Evolutionary conservation across 371 early-diverging fungal species (phyloP), one percentile per base, ranked within the genome.

Genomic region (Rhizopus arrhizus): DNA sequence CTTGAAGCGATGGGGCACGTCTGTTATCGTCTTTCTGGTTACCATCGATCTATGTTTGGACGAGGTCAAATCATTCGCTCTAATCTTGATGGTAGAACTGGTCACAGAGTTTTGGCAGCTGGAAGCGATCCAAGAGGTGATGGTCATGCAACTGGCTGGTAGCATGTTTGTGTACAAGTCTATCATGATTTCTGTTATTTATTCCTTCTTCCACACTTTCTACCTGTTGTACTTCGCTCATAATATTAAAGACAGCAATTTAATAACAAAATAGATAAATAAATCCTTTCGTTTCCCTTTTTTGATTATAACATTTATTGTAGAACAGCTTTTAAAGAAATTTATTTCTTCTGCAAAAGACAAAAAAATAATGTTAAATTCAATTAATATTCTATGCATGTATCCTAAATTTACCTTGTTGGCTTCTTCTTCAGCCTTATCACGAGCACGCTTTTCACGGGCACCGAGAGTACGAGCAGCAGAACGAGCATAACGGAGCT

Each of bases 401-500:
- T 35, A 47, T 7, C 42, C 33, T 41, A 40, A 29, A 15, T 16
- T 65, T 68, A 77, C 82, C 86, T 89, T 90, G 82, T 88, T 83
- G 64, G 90, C 92, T 78, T 90, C 92, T 74, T 89, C 90, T 80
- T 92, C 93, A 81, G 87, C 91, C 84, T 86, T 83, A 62, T 81
- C 83, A 77, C 85, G 86, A 68, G 83, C 85, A 82, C 85, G 89
- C 75, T 85, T 88, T 69, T 90, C 93, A 70, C 94, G 89, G 65
- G 84, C 81, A 75, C 97, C 98, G 75, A 85, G 84, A 70, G 83
- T 82, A 70, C 91, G 90, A 69, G 83, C 80, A 78, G 83, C 88
- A 65, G 91, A 87, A 68, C 92, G 92, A 70, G 94, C 93, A 80
- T 88, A 87, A 83, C 95, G 92, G 72, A 95, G 91, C 69, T 88